phyloP scores from a whole-genome alignment of 805 yeast species.

The Priceomyces haplophilus region DNA sequence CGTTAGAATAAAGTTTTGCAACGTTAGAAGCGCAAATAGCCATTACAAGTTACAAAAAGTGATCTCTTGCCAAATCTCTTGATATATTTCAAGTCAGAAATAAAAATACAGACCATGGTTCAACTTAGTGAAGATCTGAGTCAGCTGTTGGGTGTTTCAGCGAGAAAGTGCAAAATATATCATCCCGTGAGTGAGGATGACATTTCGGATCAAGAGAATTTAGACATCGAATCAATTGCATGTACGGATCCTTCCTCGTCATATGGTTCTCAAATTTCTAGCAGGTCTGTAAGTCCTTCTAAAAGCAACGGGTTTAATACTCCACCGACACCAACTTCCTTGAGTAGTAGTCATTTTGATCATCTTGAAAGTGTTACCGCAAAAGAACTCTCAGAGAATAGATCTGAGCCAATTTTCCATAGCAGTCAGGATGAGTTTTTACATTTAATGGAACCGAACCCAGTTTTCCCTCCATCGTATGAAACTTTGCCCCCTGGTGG shows the following conservation, averaged over 20 bases:
- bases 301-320: constrained; percentile 4
- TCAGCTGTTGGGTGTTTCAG: background rate
- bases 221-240: background rate
- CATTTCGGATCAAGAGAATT: background rate
- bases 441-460: constrained; percentile 34
- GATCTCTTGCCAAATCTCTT: too few relatives aligned
- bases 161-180: constrained; percentile 3
- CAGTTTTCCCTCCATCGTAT: constrained; percentile 39
- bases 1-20: background rate
- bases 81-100: background rate
- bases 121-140: background rate
- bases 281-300: constrained; percentile 7
- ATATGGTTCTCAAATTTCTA: background rate
- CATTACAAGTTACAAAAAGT: background rate
- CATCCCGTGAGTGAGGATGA: background rate
- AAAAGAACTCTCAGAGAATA: constrained; percentile 1
- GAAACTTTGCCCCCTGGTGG: constrained; percentile 42
- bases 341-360: background rate
- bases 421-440: constrained; percentile 23
- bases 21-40: background rate
- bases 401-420: background rate
- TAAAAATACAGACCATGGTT: background rate
- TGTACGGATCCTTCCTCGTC: constrained; percentile 2
- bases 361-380: background rate
- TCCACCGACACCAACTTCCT: constrained; percentile 6